Percentiles rank a stretch among this genome's conserved stretches.
These are phyloP conservation scores for Phanerochaete sordida DNA, from an alignment of 768 basidiomycete genomes.

Conservation along the genomic window DNA sequence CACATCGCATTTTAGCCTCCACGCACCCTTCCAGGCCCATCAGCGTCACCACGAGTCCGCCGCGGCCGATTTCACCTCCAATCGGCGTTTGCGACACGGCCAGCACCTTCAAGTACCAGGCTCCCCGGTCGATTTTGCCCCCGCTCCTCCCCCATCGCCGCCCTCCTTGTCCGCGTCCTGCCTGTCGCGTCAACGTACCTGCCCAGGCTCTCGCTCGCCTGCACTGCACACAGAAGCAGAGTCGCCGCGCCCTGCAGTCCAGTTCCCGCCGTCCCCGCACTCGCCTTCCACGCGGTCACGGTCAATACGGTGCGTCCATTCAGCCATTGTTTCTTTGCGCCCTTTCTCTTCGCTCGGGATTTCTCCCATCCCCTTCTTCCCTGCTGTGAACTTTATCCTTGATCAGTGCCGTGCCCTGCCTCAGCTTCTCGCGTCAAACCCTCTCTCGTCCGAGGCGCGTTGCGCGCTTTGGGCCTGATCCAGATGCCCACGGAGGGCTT, in stretches of 20 bases:
- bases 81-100: constrained; percentile 15
- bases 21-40: constrained; percentile 21
- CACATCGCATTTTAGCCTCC: constrained; percentile 11
- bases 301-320: background rate
- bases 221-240: background rate
- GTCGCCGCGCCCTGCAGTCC: background rate
- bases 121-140: constrained; percentile 14
- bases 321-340: background rate
- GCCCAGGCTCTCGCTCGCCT: constrained; percentile 10
- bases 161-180: constrained; percentile 15
- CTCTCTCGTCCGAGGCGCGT: background rate
- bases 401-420: constrained; percentile 1
- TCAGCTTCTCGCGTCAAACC: constrained; percentile 5
- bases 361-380: background rate
- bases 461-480: constrained; percentile 3
- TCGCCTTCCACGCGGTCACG: background rate
- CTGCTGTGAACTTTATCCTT: constrained; percentile 13
- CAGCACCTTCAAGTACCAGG: constrained; percentile 18
- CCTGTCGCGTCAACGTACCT: constrained; percentile 6
- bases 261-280: background rate
- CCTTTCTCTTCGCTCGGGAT: background rate
- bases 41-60: constrained; percentile 20
- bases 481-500: background rate
- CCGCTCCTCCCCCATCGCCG: constrained; percentile 20
- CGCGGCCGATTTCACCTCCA: constrained; percentile 9